These are phyloP conservation scores for Adansonia gregorii DNA, from an alignment of 441 rosid species.

Conservation along the genomic window DNA sequence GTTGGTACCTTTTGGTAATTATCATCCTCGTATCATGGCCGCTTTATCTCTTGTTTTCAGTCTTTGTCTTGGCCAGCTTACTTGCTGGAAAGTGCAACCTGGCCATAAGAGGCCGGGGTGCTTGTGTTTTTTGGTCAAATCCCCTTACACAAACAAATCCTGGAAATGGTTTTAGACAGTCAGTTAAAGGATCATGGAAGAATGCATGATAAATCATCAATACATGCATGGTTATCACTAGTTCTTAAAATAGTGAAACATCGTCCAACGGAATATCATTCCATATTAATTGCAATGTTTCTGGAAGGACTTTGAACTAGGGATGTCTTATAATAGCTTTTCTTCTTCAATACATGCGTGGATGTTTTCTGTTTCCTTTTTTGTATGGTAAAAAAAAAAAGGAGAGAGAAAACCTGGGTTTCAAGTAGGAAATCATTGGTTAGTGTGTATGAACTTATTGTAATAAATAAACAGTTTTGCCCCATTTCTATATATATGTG, in stretches of 20 bases:
- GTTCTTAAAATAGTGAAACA: slow-evolving; percentile 10
- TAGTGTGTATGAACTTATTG: not conserved
- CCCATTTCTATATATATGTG: not conserved
- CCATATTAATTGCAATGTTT: slow-evolving; percentile 17
- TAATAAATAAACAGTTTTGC: not conserved
- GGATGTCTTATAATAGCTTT: slow-evolving; percentile 19
- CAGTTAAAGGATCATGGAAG: slow-evolving; percentile 21
- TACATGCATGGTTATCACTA: not conserved
- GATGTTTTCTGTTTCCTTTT: not conserved
- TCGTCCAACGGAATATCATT: not conserved
- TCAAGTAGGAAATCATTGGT: not conserved
- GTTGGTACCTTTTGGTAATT: slow-evolving; percentile 34
- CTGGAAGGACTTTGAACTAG: not conserved
- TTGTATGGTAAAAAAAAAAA: slow-evolving; percentile 11
- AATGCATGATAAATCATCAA: slow-evolving; percentile 1
- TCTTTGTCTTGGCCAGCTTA: slow-evolving; percentile 53
- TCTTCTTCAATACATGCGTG: not conserved
- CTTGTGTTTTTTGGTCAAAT: slow-evolving; percentile 70
- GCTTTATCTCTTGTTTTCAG: slow-evolving; percentile 30
- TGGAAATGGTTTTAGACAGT: slow-evolving; percentile 39
- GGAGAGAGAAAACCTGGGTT: slow-evolving; percentile 3
- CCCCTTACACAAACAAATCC: slow-evolving; percentile 98
- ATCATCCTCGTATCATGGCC: slow-evolving; percentile 30
- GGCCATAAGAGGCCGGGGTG: slow-evolving; percentile 81
- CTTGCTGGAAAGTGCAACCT: slow-evolving; percentile 86